Evolutionary conservation across 768 basidiomycete genomes (phyloP).

Genomic region (Boletus barrowsii): DNA sequence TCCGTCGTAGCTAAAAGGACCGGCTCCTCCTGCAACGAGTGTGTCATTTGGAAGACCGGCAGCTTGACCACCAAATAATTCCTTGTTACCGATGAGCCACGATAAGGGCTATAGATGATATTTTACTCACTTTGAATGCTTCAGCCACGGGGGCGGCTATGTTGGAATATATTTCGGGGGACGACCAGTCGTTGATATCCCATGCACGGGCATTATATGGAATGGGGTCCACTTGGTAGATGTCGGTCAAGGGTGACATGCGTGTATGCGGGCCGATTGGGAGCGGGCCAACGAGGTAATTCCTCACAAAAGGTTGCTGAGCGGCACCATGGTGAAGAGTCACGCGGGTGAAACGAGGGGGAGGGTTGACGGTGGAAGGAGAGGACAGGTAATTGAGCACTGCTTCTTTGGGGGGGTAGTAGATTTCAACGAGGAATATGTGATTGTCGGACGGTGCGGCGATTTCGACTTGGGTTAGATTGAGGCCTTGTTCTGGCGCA

Average conservation of each 20-base stretch:
- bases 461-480: constrained; percentile 40
- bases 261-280: constrained; percentile 41
- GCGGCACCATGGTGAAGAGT: constrained; percentile 48
- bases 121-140: constrained; percentile 38
- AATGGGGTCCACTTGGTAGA: constrained; percentile 50
- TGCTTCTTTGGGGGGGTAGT: constrained; percentile 45
- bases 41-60: constrained; percentile 47
- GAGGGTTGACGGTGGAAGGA: constrained; percentile 25
- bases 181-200: constrained; percentile 23
- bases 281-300: constrained; percentile 59
- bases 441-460: constrained; percentile 45
- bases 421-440: constrained; percentile 49
- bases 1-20: constrained; percentile 60
- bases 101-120: background rate
- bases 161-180: constrained; percentile 27
- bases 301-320: constrained; percentile 41
- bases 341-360: constrained; percentile 45
- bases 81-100: constrained; percentile 28
- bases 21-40: constrained; percentile 42
- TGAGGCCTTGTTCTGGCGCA: constrained; percentile 40
- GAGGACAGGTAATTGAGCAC: constrained; percentile 46
- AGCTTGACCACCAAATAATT: constrained; percentile 47
- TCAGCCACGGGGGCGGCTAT: constrained; percentile 38
- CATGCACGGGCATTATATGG: constrained; percentile 53
- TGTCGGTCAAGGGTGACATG: constrained; percentile 44